A percentile compares a stretch with the other conserved stretches of the same genome.
Evolutionary conservation across 768 basidiomycete genomes (phyloP).

Genomic region (Leccinum obscurum): DNA sequence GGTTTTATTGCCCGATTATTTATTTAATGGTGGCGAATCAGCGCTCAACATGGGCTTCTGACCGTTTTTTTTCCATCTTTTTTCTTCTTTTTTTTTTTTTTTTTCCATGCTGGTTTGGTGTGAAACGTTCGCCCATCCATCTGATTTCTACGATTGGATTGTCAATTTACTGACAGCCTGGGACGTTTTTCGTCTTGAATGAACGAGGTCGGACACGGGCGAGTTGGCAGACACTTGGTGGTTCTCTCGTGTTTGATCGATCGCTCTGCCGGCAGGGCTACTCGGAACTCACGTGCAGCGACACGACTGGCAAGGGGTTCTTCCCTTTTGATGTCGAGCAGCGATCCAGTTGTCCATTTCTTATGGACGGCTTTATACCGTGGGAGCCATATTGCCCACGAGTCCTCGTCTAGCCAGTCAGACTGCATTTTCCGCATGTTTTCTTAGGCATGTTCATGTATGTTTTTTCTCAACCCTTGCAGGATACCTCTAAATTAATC

Average conservation of each 20-base stretch:
- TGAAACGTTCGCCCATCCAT: conserved; percentile 5
- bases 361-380: not conserved
- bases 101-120: conserved; percentile 8
- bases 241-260: conserved; percentile 1
- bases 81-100: not conserved
- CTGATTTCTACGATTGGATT: conserved; percentile 5
- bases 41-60: conserved; percentile 19
- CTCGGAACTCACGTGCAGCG: not conserved
- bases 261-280: conserved; percentile 3
- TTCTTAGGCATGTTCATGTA: not conserved
- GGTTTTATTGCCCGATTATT: conserved; percentile 22
- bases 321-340: not conserved
- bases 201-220: conserved; percentile 4
- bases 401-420: not conserved
- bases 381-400: not conserved
- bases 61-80: conserved; percentile 8
- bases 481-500: not conserved
- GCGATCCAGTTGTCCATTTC: not conserved
- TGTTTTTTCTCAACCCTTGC: conserved; percentile 3
- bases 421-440: not conserved
- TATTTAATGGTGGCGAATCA: conserved; percentile 17
- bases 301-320: not conserved
- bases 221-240: not conserved
- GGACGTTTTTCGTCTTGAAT: conserved; percentile 1
- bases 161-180: conserved; percentile 10